Conservation (phyloP, 345 rosid species). For the Euphorbia pulcherrima region DNA sequence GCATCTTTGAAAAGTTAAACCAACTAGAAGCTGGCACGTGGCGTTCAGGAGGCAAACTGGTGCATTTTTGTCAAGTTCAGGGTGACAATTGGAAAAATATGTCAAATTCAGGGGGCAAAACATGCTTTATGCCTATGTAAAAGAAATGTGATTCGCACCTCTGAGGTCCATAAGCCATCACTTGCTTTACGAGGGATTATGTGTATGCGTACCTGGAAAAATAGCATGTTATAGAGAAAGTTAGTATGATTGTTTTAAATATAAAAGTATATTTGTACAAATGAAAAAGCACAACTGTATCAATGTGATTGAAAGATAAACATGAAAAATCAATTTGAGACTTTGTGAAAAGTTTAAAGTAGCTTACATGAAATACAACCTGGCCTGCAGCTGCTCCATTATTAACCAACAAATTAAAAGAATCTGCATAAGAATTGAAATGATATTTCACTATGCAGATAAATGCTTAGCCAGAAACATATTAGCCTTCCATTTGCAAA, state of each 20-base stretch:
- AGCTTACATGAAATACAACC: constrained; percentile 82
- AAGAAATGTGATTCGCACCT: constrained; percentile 45
- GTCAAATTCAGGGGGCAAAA: too few species aligned
- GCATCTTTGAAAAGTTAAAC: too few species aligned
- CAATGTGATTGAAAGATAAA: not conserved
- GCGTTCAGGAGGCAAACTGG: too few species aligned
- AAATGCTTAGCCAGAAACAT: not conserved
- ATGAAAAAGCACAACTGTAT: too few species aligned
- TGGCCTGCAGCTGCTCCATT: constrained; percentile 96
- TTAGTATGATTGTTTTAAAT: too few species aligned
- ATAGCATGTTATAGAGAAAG: too few species aligned
- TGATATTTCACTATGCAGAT: not conserved
- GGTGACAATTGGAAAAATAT: too few species aligned
- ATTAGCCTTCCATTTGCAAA: too few species aligned
- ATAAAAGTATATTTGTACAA: too few species aligned
- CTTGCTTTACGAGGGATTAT: constrained; percentile 79
- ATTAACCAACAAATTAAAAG: constrained; percentile 89
- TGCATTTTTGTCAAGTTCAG: too few species aligned
- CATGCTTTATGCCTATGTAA: too few species aligned
- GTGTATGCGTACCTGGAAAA: constrained; percentile 83
- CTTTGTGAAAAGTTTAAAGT: not conserved
- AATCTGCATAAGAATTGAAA: constrained; percentile 48
- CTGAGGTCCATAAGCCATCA: constrained; percentile 87
- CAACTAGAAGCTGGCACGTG: too few species aligned
- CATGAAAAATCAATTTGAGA: not conserved